phyloP scores from a whole-genome alignment of 441 rosid species.

The Gossypium gossypioides region DNA sequence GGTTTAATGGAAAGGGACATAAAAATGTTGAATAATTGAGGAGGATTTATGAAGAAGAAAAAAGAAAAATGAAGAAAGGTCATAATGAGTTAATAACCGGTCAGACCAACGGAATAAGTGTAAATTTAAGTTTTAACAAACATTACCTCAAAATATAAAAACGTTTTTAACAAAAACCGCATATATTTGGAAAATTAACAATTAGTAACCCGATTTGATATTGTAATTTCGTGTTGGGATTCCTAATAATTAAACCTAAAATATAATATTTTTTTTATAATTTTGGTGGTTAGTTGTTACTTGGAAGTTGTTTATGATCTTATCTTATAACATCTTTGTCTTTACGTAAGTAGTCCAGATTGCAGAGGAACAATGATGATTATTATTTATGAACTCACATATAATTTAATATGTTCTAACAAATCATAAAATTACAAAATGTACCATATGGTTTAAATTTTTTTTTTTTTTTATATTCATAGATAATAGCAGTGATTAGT shows the following conservation, averaged over 20 bases:
- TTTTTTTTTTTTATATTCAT: too few relatives aligned
- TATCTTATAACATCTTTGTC: background rate
- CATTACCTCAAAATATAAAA: too few relatives aligned
- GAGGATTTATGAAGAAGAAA: background rate
- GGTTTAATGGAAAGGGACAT: constrained; percentile 1
- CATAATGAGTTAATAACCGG: constrained; percentile 4
- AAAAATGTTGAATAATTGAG: background rate
- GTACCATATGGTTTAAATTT: too few relatives aligned
- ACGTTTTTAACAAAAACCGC: background rate
- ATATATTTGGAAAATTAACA: background rate
- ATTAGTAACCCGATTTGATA: background rate
- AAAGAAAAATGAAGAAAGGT: background rate
- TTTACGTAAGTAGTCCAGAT: background rate
- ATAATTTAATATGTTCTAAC: too few relatives aligned
- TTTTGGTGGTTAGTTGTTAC: background rate
- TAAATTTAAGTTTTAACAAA: background rate
- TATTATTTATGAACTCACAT: too few relatives aligned
- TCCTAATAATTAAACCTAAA: background rate
- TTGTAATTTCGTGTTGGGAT: background rate
- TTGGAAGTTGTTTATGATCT: background rate
- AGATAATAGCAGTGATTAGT: too few relatives aligned
- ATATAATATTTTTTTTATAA: background rate
- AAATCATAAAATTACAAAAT: too few relatives aligned
- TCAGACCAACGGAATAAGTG: background rate
- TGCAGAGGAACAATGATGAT: background rate